Conservation (phyloP, 2,329 filamentous ascomycete genomes). For the Fusarium stilboides region DNA sequence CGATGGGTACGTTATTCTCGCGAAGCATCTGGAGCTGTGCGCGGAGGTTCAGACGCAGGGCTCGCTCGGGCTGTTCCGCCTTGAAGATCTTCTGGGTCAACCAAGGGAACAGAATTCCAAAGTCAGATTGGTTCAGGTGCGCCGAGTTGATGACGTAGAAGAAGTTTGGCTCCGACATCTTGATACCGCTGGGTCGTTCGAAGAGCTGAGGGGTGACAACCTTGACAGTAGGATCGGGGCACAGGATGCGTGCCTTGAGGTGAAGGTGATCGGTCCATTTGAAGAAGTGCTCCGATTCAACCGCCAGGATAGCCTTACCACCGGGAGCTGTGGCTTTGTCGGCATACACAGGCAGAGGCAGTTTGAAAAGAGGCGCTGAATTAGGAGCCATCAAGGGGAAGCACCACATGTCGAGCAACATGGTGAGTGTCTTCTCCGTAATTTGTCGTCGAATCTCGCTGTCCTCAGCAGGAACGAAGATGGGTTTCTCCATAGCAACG, state of each 20-base stretch:
- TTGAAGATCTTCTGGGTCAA: slow-evolving; percentile 71
- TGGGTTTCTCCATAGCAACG: slow-evolving; percentile 65
- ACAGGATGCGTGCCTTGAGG: slow-evolving; percentile 76
- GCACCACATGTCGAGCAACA: slow-evolving; percentile 87
- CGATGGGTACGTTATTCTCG: slow-evolving; percentile 64
- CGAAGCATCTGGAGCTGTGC: slow-evolving; percentile 72
- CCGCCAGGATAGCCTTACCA: slow-evolving; percentile 74
- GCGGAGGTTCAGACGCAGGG: slow-evolving; percentile 71
- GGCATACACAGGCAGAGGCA: slow-evolving; percentile 80
- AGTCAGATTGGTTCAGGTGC: slow-evolving; percentile 87
- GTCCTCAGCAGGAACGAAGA: slow-evolving; percentile 71
- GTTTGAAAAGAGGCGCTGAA: slow-evolving; percentile 76
- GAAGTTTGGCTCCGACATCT: slow-evolving; percentile 72
- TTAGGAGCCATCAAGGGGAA: slow-evolving; percentile 77
- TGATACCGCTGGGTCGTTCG: slow-evolving; percentile 60
- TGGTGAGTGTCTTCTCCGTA: slow-evolving; percentile 74
- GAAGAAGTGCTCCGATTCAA: slow-evolving; percentile 84
- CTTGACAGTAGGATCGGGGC: slow-evolving; percentile 65
- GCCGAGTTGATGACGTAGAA: slow-evolving; percentile 83
- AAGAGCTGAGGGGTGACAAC: slow-evolving; percentile 60
- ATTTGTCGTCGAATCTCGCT: slow-evolving; percentile 76
- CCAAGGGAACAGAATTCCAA: slow-evolving; percentile 86
- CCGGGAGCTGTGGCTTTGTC: slow-evolving; percentile 65
- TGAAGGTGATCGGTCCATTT: slow-evolving; percentile 83
- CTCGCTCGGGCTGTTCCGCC: slow-evolving; percentile 70